Evolutionary conservation across 1,284 basidiomycete genomes (phyloP).

Genomic region (Chalciporus sp.): DNA sequence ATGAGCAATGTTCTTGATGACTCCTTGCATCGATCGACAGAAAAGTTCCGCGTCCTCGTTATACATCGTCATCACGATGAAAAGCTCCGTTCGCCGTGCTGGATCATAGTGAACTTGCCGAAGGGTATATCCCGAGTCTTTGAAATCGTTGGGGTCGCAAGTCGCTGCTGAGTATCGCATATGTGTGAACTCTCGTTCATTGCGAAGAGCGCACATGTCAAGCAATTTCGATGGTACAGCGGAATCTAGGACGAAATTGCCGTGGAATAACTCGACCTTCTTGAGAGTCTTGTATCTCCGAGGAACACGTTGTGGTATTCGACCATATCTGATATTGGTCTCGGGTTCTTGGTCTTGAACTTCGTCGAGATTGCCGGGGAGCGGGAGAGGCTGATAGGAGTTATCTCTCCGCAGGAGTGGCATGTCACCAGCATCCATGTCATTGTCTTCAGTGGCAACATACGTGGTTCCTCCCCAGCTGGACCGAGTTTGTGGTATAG

Average conservation of each 20-base stretch:
- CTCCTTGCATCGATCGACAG: conserved; percentile 88
- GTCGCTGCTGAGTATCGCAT: conserved; percentile 96
- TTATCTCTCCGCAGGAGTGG: conserved; percentile 57
- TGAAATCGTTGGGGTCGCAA: conserved; percentile 90
- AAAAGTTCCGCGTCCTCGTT: conserved; percentile 80
- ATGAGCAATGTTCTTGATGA: conserved; percentile 87
- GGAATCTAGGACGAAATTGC: conserved; percentile 88
- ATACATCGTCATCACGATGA: conserved; percentile 83
- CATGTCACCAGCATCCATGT: conserved; percentile 57
- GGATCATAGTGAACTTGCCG: conserved; percentile 85
- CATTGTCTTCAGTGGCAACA: conserved; percentile 39
- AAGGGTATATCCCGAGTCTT: conserved; percentile 77
- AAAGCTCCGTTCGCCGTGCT: conserved; percentile 82
- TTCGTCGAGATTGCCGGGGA: conserved; percentile 49
- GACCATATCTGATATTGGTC: conserved; percentile 76
- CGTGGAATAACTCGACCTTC: conserved; percentile 86
- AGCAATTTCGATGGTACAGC: conserved; percentile 86
- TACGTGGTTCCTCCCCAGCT: conserved; percentile 39
- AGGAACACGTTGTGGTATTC: conserved; percentile 84
- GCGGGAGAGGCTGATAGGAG: conserved; percentile 28
- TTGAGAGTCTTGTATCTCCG: conserved; percentile 91
- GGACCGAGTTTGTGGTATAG: conserved; percentile 25
- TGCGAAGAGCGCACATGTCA: conserved; percentile 72
- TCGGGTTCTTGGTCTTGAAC: conserved; percentile 39
- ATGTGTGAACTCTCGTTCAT: conserved; percentile 90